Evolutionary conservation across 73 alveolate genomes (phyloP).

Genomic region (Urostyla sp.): DNA sequence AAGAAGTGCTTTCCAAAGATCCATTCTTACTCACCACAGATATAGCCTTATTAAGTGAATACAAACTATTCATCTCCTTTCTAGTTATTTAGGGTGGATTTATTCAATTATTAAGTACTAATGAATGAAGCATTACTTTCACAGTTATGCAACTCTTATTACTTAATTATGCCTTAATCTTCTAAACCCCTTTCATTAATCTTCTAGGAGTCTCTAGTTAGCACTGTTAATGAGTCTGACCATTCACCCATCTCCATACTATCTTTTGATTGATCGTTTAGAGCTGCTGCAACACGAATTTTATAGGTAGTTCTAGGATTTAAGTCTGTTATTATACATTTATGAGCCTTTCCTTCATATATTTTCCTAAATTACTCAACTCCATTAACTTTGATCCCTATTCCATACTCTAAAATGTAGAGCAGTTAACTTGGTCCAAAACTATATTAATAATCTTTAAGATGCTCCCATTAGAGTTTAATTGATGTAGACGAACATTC

Average conservation of each 20-base stretch:
- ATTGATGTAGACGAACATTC: constrained; percentile 51
- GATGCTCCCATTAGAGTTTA: constrained; percentile 46
- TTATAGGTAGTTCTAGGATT: constrained; percentile 66
- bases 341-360: constrained; percentile 65
- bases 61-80: not conserved
- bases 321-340: constrained; percentile 68
- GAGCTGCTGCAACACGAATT: constrained; percentile 59
- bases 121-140: too few relatives aligned
- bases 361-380: constrained; percentile 74
- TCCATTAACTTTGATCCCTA: constrained; percentile 63
- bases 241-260: constrained; percentile 26
- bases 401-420: constrained; percentile 69
- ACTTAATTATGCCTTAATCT: too few relatives aligned
- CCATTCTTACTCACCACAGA: constrained; percentile 47
- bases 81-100: too few relatives aligned
- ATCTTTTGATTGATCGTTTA: constrained; percentile 15
- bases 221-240: constrained; percentile 17
- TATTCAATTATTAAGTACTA: too few relatives aligned
- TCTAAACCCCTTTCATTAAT: too few relatives aligned
- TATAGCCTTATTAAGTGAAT: constrained; percentile 13
- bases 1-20: constrained; percentile 51
- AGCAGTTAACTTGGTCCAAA: constrained; percentile 1
- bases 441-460: constrained; percentile 2
- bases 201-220: constrained; percentile 14
- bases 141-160: too few relatives aligned